Conservation (phyloP, 2,329 filamentous ascomycete genomes). For the Trichoderma arundinaceum region DNA sequence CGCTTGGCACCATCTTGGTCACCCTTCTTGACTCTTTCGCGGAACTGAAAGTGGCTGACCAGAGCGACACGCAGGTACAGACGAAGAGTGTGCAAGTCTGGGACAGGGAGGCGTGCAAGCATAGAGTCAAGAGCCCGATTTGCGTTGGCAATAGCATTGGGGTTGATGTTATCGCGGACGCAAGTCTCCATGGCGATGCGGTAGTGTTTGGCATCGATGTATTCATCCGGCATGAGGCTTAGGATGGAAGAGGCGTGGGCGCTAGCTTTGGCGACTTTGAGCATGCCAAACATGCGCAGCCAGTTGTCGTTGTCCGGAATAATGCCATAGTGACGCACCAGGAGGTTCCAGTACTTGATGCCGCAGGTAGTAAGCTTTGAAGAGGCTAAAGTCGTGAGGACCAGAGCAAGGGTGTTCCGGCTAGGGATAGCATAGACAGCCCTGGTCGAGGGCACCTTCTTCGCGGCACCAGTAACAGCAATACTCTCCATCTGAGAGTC, state of each 20-base stretch:
- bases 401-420: slow-evolving; percentile 68
- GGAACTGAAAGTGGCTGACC: slow-evolving; percentile 51
- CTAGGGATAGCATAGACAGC: slow-evolving; percentile 52
- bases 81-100: slow-evolving; percentile 58
- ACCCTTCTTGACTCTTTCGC: slow-evolving; percentile 41
- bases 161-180: slow-evolving; percentile 76
- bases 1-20: slow-evolving; percentile 46
- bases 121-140: slow-evolving; percentile 69
- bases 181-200: slow-evolving; percentile 76
- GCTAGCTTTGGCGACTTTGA: slow-evolving; percentile 71
- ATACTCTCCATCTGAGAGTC: slow-evolving; percentile 37
- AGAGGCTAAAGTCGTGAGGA: slow-evolving; percentile 68
- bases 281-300: slow-evolving; percentile 68
- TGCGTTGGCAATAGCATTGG: slow-evolving; percentile 69
- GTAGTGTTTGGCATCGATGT: slow-evolving; percentile 62
- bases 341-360: slow-evolving; percentile 76
- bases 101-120: slow-evolving; percentile 48
- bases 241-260: slow-evolving; percentile 65
- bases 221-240: slow-evolving; percentile 54
- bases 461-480: slow-evolving; percentile 28
- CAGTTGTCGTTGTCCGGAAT: slow-evolving; percentile 75
- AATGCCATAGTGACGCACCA: slow-evolving; percentile 68
- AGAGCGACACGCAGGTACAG: slow-evolving; percentile 64
- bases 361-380: slow-evolving; percentile 66
- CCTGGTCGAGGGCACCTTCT: slow-evolving; percentile 35